Conservation (phyloP, 2,329 filamentous ascomycete species). For the Cryphonectria naterciae region DNA sequence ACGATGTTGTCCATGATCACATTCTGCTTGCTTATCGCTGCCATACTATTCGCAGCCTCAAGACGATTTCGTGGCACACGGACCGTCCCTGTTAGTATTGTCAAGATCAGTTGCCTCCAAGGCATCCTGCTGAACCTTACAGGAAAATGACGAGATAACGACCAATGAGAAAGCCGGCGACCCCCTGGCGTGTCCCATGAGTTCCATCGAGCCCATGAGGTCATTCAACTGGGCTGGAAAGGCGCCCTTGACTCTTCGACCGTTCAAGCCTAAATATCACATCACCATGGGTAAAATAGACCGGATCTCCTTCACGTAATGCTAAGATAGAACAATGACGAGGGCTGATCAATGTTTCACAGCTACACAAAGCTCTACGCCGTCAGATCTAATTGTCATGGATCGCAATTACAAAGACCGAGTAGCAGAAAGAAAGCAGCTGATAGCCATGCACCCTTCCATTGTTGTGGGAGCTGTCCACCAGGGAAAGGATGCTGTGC, state of each 20-base stretch:
- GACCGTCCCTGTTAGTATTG: neutral
- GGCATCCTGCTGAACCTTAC: neutral
- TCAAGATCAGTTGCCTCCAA: no score
- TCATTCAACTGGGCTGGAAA: conserved; percentile 47
- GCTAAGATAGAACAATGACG: neutral
- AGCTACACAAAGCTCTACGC: conserved; percentile 48
- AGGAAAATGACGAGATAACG: neutral
- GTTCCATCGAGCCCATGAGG: conserved; percentile 34
- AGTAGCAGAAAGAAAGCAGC: conserved; percentile 44
- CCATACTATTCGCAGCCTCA: neutral
- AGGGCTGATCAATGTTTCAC: neutral
- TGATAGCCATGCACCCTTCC: conserved; percentile 44
- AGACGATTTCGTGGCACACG: neutral
- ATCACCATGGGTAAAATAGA: conserved; percentile 55
- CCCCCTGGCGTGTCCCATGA: conserved; percentile 19
- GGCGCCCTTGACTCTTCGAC: conserved; percentile 46
- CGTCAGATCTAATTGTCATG: conserved; percentile 57
- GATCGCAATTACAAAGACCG: conserved; percentile 54
- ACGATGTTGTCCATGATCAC: neutral
- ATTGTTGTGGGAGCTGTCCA: conserved; percentile 49
- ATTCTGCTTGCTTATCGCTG: conserved; percentile 1
- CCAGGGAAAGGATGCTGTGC: conserved; percentile 46
- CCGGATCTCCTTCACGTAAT: neutral
- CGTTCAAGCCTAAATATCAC: conserved; percentile 57
- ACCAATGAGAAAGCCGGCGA: neutral